Base-by-base conservation (phyloP, 345 rosid genomes). In the Lumnitzera racemosa region DNA sequence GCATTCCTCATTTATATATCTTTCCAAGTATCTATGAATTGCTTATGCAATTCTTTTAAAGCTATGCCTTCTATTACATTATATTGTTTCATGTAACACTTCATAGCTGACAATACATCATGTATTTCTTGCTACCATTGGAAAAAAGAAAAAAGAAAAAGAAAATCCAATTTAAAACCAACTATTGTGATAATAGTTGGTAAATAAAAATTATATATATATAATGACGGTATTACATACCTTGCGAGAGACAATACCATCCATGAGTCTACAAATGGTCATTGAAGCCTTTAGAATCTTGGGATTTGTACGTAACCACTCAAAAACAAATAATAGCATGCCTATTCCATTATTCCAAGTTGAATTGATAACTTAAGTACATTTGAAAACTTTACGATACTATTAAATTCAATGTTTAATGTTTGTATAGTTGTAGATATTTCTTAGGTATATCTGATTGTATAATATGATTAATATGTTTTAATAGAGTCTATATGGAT, bases 1-100 rank as follows among this genome's bases (percentile, higher is more conserved):
- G 16, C 24, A 55, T 15, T 56, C 81, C 20, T 65, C 71, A 12
- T 79, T 78, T 4, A 76, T 20, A 20, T 49, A 36, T 78, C 81
- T 47, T 67, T 76, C 83, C 78, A 76, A 0, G 76, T 77, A 59
- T 47, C 13, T 15, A 8, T 4, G 3, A 75, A 46, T 57, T 11
- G 61, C 11, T 36, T 61, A 1, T 12, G 15, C 0, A 81, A 12
- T 43, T 58, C 67, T 1, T 47, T n/a, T 2, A 55, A 23, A 3
- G 77, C 64, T 47, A 62, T 76, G 9, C 76, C 53, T 11, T 57
- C 67, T 2, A 55, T 24, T 9, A 46, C 67, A 13, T 5, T 8
- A 0, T 36, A 36, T 36, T 36, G 43, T 36, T 36, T 36, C 43
- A 36, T 36, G 43, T 36, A 36, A 36, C 43, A 78, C 12, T 81